A percentile compares a stretch with the other conserved stretches of the same genome.
Evolutionary conservation across 148 eudicot genomes (phyloP).

Genomic region (Silene latifolia): DNA sequence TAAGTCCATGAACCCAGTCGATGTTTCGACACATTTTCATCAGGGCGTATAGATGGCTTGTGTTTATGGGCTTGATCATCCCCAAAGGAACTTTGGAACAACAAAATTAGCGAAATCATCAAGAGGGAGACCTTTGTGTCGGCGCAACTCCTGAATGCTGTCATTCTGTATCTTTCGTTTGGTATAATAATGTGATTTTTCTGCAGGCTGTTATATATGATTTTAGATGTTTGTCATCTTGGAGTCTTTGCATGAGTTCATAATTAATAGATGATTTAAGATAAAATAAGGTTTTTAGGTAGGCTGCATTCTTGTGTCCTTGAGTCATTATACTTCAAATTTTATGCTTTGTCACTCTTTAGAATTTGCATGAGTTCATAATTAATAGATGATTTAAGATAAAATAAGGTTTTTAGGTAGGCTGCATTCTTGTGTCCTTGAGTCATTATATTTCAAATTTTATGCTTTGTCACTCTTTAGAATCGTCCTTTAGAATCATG

Average conservation of each 20-base stretch:
- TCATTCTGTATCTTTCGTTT: constrained; percentile 2
- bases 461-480: no score
- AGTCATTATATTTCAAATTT: neutral
- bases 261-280: neutral
- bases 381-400: neutral
- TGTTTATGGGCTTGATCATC: constrained; percentile 3
- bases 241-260: constrained; percentile 28
- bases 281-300: constrained; percentile 20
- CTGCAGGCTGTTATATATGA: neutral
- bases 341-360: no score
- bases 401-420: constrained; percentile 21
- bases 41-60: neutral
- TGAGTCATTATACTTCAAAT: neutral
- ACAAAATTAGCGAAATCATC: constrained; percentile 14
- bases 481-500: no score
- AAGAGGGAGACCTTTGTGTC: neutral
- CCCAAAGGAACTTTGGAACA: neutral
- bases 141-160: constrained; percentile 13
- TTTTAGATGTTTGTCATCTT: constrained; percentile 15
- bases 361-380: constrained; percentile 29
- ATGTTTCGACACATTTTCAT: constrained; percentile 26
- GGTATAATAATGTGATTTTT: neutral
- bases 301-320: constrained; percentile 27
- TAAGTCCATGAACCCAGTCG: constrained; percentile 22
- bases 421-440: constrained; percentile 27